These are phyloP conservation scores for Ramaria sp. DNA, from an alignment of 768 basidiomycete species.

Conservation along the genomic window DNA sequence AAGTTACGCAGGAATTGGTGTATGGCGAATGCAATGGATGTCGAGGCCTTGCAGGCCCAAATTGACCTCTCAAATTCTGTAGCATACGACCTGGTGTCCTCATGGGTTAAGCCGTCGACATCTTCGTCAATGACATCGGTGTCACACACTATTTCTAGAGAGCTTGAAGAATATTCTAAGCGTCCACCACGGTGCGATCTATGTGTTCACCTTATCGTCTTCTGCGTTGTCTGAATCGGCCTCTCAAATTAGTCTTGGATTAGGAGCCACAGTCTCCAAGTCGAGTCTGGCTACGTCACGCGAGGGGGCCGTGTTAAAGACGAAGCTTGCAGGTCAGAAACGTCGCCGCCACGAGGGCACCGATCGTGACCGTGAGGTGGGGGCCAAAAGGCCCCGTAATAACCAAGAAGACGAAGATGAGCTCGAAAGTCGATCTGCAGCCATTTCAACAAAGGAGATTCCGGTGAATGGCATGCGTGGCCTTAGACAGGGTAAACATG, in stretches of 20 bases:
- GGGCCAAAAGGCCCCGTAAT: background rate
- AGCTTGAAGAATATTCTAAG: constrained; percentile 57
- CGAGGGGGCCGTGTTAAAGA: constrained; percentile 53
- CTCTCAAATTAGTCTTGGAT: constrained; percentile 45
- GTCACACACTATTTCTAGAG: constrained; percentile 27
- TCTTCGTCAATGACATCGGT: constrained; percentile 23
- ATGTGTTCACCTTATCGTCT: background rate
- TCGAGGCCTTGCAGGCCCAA: constrained; percentile 68
- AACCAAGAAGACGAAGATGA: constrained; percentile 1
- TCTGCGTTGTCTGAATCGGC: background rate
- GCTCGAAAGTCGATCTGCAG: constrained; percentile 1
- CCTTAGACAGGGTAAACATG: background rate
- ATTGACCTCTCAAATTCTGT: constrained; percentile 73
- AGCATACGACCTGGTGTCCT: constrained; percentile 60
- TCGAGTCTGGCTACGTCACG: constrained; percentile 30
- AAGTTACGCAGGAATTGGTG: background rate
- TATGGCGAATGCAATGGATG: constrained; percentile 30
- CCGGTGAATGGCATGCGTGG: background rate
- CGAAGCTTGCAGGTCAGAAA: constrained; percentile 43
- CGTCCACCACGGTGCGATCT: constrained; percentile 55
- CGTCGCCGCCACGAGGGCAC: constrained; percentile 31
- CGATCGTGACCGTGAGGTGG: background rate
- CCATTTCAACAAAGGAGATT: background rate
- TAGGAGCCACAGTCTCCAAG: constrained; percentile 56
- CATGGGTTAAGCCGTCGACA: constrained; percentile 58